phyloP scores from a whole-genome alignment of 1,284 basidiomycete species.

The Ustilago sp. region DNA sequence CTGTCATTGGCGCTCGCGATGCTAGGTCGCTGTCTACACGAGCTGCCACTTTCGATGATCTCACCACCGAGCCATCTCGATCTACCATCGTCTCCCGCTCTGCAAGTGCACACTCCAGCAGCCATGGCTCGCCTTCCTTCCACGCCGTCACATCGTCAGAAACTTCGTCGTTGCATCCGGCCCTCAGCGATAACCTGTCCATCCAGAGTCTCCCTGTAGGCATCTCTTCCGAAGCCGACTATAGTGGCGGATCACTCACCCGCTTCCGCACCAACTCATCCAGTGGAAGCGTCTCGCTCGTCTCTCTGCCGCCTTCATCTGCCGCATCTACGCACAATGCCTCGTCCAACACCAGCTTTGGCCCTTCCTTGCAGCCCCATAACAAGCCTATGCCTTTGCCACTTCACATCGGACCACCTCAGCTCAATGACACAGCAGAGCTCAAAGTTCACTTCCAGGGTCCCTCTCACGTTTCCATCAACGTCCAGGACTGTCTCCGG shows the following conservation, averaged over 20 bases:
- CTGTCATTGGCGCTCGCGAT: conserved; percentile 41
- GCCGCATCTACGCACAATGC: conserved; percentile 41
- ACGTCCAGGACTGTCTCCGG: conserved; percentile 36
- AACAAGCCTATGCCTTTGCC: conserved; percentile 17
- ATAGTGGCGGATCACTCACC: conserved; percentile 24
- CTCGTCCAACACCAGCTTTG: conserved; percentile 43
- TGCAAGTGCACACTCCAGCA: conserved; percentile 38
- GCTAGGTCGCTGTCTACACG: conserved; percentile 17
- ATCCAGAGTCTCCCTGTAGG: conserved; percentile 5
- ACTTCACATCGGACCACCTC: conserved; percentile 32
- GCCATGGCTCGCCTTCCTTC: conserved; percentile 33
- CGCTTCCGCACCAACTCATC: conserved; percentile 48
- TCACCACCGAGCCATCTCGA: conserved; percentile 13
- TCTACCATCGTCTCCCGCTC: conserved; percentile 29
- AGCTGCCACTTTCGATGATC: conserved; percentile 22
- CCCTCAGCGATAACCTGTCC: conserved; percentile 9
- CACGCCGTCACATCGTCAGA: conserved; percentile 14
- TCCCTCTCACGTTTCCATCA: conserved; percentile 38
- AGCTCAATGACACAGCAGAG: conserved; percentile 34
- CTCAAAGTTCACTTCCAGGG: conserved; percentile 37
- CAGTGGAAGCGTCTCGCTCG: conserved; percentile 41
- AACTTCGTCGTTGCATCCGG: neutral
- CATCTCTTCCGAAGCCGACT: conserved; percentile 18
- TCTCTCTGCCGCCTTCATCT: conserved; percentile 41
- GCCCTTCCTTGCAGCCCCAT: conserved; percentile 20